phyloP scores from a whole-genome alignment of 179 eudicot genomes.

The Patellifolia procumbens region DNA sequence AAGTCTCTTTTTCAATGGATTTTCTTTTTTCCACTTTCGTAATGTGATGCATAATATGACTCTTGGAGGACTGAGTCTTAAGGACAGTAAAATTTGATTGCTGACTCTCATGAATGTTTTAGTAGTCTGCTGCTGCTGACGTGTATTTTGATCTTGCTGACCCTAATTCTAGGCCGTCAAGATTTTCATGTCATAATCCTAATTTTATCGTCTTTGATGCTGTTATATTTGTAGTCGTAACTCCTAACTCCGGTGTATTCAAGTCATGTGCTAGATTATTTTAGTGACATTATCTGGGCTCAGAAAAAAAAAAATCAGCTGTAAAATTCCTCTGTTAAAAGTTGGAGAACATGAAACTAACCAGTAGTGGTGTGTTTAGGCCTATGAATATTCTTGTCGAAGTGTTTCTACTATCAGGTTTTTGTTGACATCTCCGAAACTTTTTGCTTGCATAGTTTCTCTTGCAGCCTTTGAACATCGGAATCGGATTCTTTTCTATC shows the following conservation, averaged over 20 bases:
- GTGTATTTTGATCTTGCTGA: not conserved
- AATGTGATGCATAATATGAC: not conserved
- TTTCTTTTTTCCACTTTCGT: not conserved
- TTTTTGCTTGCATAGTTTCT: not conserved
- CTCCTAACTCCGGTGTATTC: not conserved
- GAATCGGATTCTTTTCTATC: not conserved
- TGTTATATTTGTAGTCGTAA: not conserved
- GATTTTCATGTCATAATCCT: not conserved
- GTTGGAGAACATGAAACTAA: not conserved
- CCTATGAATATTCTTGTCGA: not conserved
- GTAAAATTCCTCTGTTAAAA: not conserved
- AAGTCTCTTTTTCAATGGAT: not conserved
- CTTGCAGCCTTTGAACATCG: no score
- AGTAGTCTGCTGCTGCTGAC: not conserved
- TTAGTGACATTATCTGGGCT: not conserved
- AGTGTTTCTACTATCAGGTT: not conserved
- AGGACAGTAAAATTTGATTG: not conserved
- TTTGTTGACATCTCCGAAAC: not conserved
- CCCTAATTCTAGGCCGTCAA: not conserved
- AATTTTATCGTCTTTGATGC: not conserved
- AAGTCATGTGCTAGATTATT: not conserved
- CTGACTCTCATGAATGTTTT: not conserved
- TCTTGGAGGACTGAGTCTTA: not conserved
- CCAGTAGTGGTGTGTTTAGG: not conserved
- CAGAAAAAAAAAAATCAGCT: not conserved